A percentile compares a stretch with the other conserved stretches of the same genome.
phyloP scores from a whole-genome alignment of 2,329 filamentous ascomycete genomes.

The Cladosporium colombiae region DNA sequence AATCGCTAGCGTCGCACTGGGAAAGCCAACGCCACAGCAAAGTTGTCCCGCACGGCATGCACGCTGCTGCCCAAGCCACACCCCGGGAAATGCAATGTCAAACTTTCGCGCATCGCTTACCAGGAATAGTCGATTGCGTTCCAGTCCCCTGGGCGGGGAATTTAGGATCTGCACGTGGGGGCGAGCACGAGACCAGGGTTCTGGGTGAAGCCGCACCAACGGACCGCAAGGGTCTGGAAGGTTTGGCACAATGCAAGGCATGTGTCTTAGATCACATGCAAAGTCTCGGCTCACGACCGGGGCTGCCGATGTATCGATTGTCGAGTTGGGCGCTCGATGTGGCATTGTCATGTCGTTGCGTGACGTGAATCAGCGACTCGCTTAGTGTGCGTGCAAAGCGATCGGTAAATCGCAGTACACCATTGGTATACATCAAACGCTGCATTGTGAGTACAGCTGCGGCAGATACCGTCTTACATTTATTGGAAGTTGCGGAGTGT shows the following conservation, averaged over 20 bases:
- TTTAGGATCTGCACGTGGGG: background rate
- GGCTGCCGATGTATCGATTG: background rate
- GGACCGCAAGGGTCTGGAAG: background rate
- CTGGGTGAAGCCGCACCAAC: background rate
- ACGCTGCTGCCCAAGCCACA: background rate
- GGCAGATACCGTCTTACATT: background rate
- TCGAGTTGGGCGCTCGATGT: background rate
- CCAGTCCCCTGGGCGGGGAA: background rate
- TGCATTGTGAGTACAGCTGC: background rate
- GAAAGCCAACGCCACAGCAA: conserved; percentile 1
- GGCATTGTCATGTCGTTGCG: background rate
- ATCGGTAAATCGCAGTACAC: background rate
- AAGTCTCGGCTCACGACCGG: background rate
- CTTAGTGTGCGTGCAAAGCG: background rate
- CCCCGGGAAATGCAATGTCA: background rate
- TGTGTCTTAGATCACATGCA: background rate
- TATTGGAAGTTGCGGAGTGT: background rate
- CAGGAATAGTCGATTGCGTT: background rate
- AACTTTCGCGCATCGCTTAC: background rate
- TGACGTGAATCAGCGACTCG: background rate
- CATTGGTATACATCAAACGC: background rate
- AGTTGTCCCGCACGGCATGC: background rate
- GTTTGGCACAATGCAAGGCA: background rate
- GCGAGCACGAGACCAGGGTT: background rate
- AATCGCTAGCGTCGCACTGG: background rate